These are phyloP conservation scores for Aspergillus novofumigatus DNA, from an alignment of 2,329 filamentous ascomycete genomes.

Conservation along the genomic window DNA sequence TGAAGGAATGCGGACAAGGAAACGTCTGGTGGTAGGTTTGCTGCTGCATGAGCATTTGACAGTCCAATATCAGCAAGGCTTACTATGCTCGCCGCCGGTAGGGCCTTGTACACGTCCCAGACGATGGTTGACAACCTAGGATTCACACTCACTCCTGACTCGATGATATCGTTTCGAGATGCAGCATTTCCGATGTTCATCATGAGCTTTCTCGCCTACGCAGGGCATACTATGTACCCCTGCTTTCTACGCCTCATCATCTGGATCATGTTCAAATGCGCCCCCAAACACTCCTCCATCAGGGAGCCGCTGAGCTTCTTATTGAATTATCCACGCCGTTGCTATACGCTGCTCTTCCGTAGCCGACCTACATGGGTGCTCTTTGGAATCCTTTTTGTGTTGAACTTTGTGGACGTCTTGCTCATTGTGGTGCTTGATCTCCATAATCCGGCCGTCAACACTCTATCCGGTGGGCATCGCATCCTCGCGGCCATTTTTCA, in stretches of 20 bases:
- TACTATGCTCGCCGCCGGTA: constrained; percentile 12
- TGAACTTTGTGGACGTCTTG: constrained; percentile 55
- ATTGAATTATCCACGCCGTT: constrained; percentile 59
- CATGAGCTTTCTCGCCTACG: constrained; percentile 38
- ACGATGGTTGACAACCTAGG: constrained; percentile 53
- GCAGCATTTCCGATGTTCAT: constrained; percentile 38
- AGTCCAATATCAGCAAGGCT: background rate
- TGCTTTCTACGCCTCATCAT: constrained; percentile 53
- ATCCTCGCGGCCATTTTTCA: constrained; percentile 58
- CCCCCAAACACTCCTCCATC: constrained; percentile 36
- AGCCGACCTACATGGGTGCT: constrained; percentile 57
- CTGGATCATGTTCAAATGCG: constrained; percentile 51
- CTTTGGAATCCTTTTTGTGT: constrained; percentile 45
- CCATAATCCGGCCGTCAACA: constrained; percentile 47
- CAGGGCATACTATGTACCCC: constrained; percentile 49
- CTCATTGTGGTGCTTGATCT: constrained; percentile 53
- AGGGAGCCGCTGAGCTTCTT: constrained; percentile 50
- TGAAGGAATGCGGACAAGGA: constrained; percentile 38
- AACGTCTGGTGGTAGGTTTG: constrained; percentile 48
- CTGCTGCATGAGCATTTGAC: background rate
- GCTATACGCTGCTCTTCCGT: constrained; percentile 61
- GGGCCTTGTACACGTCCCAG: constrained; percentile 49
- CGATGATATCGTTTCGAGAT: constrained; percentile 49
- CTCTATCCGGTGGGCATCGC: constrained; percentile 41
- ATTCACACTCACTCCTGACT: constrained; percentile 53